These are phyloP conservation scores for Ophiosphaerella herpotricha DNA, from an alignment of 2,329 filamentous ascomycete species.

Conservation along the genomic window DNA sequence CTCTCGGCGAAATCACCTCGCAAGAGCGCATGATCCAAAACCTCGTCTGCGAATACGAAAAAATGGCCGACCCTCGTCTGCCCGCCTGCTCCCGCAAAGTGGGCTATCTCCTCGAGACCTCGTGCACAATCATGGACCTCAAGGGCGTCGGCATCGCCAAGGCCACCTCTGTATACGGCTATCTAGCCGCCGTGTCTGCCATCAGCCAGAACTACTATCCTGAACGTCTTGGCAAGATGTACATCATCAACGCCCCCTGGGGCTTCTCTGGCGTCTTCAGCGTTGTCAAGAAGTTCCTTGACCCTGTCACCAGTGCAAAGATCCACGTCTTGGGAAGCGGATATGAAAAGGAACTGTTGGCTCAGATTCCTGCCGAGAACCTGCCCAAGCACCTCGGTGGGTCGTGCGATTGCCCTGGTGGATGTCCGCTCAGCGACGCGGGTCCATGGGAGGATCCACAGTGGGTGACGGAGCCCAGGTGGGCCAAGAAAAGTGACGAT, in stretches of 20 bases:
- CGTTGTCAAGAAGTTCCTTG: conserved; percentile 90
- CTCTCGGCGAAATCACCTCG: conserved; percentile 92
- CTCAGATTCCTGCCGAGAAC: conserved; percentile 87
- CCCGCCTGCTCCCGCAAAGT: conserved; percentile 94
- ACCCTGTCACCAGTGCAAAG: conserved; percentile 95
- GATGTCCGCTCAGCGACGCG: conserved; percentile 83
- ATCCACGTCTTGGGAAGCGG: conserved; percentile 84
- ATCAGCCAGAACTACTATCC: conserved; percentile 99
- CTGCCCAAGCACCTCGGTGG: conserved; percentile 87
- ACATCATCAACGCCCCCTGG: conserved; percentile 98
- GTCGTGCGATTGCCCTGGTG: conserved; percentile 77
- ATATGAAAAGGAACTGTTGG: conserved; percentile 83
- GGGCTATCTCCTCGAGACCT: conserved; percentile 90
- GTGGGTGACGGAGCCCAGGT: conserved; percentile 64
- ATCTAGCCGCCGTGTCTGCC: conserved; percentile 80
- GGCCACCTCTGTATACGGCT: conserved; percentile 82
- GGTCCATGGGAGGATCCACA: conserved; percentile 83
- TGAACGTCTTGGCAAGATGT: conserved; percentile 92
- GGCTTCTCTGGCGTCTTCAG: conserved; percentile 86
- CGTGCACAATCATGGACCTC: conserved; percentile 97
- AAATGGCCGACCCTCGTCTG: conserved; percentile 87
- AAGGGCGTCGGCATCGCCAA: conserved; percentile 88
- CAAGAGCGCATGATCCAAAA: conserved; percentile 94
- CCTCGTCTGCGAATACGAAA: conserved; percentile 97
- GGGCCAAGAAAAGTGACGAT: conserved; percentile 47